A percentile compares a stretch with the other conserved stretches of the same genome.
Conservation (phyloP, 306 rosid species). For the Lathyrus sativus region DNA sequence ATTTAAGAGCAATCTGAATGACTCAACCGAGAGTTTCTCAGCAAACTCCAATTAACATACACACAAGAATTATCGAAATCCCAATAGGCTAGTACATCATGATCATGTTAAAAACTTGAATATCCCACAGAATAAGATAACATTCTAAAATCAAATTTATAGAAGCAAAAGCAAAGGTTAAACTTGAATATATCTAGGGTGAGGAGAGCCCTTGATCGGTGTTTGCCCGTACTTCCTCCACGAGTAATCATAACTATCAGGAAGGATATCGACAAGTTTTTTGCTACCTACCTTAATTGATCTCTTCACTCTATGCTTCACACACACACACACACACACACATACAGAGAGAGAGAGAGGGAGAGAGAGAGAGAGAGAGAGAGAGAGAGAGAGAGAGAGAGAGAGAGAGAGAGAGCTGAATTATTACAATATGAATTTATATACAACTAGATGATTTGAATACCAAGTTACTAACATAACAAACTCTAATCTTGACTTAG, state of each 20-base stretch:
- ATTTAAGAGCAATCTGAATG: slow-evolving; percentile 10
- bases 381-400: too few relatives aligned
- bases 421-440: too few relatives aligned
- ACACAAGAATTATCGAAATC: not conserved
- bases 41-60: slow-evolving; percentile 7
- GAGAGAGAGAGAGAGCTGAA: too few relatives aligned
- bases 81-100: not conserved
- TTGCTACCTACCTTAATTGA: slow-evolving; percentile 92
- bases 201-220: slow-evolving; percentile 99
- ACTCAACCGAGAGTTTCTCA: not conserved
- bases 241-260: slow-evolving; percentile 97
- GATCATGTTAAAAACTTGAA: slow-evolving; percentile 8
- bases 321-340: slow-evolving; percentile 34
- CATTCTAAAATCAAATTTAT: slow-evolving; percentile 25
- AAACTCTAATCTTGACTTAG: too few relatives aligned
- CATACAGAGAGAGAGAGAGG: too few relatives aligned
- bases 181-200: slow-evolving; percentile 70
- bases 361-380: too few relatives aligned
- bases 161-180: slow-evolving; percentile 21
- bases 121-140: not conserved
- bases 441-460: too few relatives aligned
- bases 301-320: slow-evolving; percentile 92
- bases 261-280: slow-evolving; percentile 97
- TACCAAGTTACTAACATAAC: too few relatives aligned
- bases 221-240: slow-evolving; percentile 99